Evolutionary conservation across 1,284 basidiomycete species (phyloP), one percentile per base, ranked within the genome.

Genomic region (Cryptococcus sp.): DNA sequence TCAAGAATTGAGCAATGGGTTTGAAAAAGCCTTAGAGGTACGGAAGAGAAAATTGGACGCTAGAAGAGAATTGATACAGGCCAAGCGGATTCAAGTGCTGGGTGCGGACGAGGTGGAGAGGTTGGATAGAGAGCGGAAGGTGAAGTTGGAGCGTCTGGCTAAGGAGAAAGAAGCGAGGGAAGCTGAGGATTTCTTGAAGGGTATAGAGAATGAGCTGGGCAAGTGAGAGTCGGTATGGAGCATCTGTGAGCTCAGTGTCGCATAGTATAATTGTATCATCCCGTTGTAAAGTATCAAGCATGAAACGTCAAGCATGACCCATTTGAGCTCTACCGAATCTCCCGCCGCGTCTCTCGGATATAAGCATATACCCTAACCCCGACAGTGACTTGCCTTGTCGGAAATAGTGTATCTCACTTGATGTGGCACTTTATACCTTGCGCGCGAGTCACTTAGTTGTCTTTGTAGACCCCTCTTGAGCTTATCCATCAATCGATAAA

Each of bases 21-120:
- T 66, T 43, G 67, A 57, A 18, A 60, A 59, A 0, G 87, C 83
- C 60, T 79, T 83, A 50, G 87, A 84, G 22, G 80, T 83, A 73
- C 84, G 85, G 70, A 90, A 90, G 75, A 78, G 88, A 61, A 92
- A 88, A 72, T 74, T 85, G 14, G 90, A 91, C 57, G 87, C 90
- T 66, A 76, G 91, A 59, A 80, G 84, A 52, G 82, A 82, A 55
- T 51, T 85, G 61, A 67, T 93, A n/a, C 86, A 89, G 50, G 86
- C 85, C 24, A 92, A 91, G 75, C 78, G 88, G 64, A 79, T 80
- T 64, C 87, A 91, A 77, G 61, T 82, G 63, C 46, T 72, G 9
- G 71, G 69, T 2, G 48, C 60, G 22, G 63, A 69, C 22, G 59
- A 56, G 28, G 57, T 74, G 23, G 66, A 67, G 7, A 48, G 45